Evolutionary conservation across 2,329 filamentous ascomycete genomes (phyloP), one percentile per base, ranked within the genome.

Genomic region (Coleophoma crateriformis): DNA sequence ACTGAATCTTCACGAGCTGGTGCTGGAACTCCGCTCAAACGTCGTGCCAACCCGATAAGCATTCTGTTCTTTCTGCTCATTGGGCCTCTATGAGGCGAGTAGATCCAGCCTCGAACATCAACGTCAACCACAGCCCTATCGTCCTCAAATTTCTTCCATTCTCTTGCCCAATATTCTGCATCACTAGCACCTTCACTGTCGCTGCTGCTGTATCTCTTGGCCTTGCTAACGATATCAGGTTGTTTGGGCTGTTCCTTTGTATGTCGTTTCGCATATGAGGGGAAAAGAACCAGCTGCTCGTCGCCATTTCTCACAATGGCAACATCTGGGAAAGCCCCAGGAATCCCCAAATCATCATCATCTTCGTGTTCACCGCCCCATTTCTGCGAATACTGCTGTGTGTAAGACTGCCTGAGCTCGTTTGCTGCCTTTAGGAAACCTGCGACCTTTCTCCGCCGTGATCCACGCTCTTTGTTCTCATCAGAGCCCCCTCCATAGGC

Each of bases 91-190:
- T 92, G 88, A 15, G 92, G 92, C 37, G 84, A 82, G 67, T 96
- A 99, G 46, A 97, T 81, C 94, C 95, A 99, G 13, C 94, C 94
- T 58, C 92, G 80, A 20, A 99, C 89, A 65, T 99, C 92, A 6
- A 97, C 89, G 63, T 97, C 92, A 1, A 96, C 88, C 4, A 96
- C 75, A 0, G 91, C 90, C 65, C 87, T 87, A 61, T 90, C 84
- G 52, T 92, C 85, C 65, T 95, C 87, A 47, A 85, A 79, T 53
- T 79, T 79, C 50, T 91, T 82, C 87, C 88, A 95, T 61, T 92
- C 83, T 48, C 81, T 73, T 39, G 78, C 80, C 85, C 87, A 92
- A 65, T 87, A 91, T 37, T 90, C 84, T 41, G 82, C 78, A 55
- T 90, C 83, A 41, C 74, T 76, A 33, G 78, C 66, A 55, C 70